Conservation (phyloP, 2,329 filamentous ascomycete genomes). For the Cercospora sp. region DNA sequence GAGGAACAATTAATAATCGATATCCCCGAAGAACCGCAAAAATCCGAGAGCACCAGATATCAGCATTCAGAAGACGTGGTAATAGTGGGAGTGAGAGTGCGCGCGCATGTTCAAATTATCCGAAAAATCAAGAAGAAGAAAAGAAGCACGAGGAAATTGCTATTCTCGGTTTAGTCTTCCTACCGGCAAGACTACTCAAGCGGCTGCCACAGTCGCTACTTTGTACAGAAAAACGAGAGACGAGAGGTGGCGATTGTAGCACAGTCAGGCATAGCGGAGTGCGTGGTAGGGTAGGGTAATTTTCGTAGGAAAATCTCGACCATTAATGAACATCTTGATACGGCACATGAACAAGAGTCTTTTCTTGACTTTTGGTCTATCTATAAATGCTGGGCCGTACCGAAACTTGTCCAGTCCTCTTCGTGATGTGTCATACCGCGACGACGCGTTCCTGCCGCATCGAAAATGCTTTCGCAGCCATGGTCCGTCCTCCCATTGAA, state of each 20-base stretch:
- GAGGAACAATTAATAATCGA: conserved; percentile 17
- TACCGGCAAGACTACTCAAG: background rate
- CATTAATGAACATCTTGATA: background rate
- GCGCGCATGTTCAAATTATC: background rate
- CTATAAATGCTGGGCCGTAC: background rate
- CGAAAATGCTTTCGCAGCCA: background rate
- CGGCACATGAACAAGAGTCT: background rate
- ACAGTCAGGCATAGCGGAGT: background rate
- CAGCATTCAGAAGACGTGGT: background rate
- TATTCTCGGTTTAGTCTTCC: background rate
- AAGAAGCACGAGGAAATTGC: background rate
- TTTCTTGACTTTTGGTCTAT: background rate
- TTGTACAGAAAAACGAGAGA: background rate
- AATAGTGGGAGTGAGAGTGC: background rate
- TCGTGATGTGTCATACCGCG: background rate
- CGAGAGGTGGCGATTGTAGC: background rate
- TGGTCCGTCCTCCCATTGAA: background rate
- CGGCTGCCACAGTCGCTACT: conserved; percentile 1
- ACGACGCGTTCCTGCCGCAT: background rate
- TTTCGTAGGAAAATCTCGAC: background rate
- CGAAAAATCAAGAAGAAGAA: background rate
- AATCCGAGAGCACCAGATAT: background rate
- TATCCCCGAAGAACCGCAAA: background rate
- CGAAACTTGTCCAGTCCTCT: background rate
- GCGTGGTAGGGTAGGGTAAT: background rate